A percentile compares a stretch with the other conserved stretches of the same genome.
Conservation (phyloP, 208 protist species). For the Crithidia expoeki region DNA sequence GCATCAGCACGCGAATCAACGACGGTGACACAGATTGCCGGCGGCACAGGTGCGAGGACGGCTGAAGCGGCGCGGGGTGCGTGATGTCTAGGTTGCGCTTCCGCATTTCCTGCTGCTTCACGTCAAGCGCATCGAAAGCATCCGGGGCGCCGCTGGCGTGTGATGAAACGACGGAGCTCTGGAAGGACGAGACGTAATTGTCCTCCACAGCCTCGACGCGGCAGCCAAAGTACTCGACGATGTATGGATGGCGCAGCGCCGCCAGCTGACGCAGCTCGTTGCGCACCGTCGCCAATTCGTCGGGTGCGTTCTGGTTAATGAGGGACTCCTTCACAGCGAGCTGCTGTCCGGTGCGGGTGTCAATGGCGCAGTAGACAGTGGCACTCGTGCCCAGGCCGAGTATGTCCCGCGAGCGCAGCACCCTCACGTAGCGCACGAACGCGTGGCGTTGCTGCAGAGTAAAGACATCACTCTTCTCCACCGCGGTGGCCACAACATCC, state of each 20-base stretch:
- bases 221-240: slow-evolving; percentile 48
- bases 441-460: slow-evolving; percentile 17
- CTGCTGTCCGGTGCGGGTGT: slow-evolving; percentile 35
- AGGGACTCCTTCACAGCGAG: slow-evolving; percentile 44
- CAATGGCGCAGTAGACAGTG: slow-evolving; percentile 39
- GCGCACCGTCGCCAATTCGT: slow-evolving; percentile 31
- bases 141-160: slow-evolving; percentile 3
- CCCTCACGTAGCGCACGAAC: slow-evolving; percentile 21
- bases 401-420: slow-evolving; percentile 14
- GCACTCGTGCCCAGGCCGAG: slow-evolving; percentile 37
- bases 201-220: slow-evolving; percentile 24
- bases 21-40: not conserved
- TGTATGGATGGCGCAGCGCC: slow-evolving; percentile 33
- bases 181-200: slow-evolving; percentile 1
- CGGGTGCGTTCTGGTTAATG: slow-evolving; percentile 26
- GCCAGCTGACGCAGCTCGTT: slow-evolving; percentile 43
- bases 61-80: not conserved
- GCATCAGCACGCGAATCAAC: slow-evolving; percentile 27
- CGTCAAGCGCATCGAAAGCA: not conserved
- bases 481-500: not conserved
- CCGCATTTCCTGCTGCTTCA: not conserved
- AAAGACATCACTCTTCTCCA: slow-evolving; percentile 8
- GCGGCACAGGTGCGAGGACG: not conserved
- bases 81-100: not conserved
- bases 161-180: slow-evolving; percentile 7